Base-by-base conservation (phyloP, 176 grass and related monocot species). In the Musa troglodytarum region DNA sequence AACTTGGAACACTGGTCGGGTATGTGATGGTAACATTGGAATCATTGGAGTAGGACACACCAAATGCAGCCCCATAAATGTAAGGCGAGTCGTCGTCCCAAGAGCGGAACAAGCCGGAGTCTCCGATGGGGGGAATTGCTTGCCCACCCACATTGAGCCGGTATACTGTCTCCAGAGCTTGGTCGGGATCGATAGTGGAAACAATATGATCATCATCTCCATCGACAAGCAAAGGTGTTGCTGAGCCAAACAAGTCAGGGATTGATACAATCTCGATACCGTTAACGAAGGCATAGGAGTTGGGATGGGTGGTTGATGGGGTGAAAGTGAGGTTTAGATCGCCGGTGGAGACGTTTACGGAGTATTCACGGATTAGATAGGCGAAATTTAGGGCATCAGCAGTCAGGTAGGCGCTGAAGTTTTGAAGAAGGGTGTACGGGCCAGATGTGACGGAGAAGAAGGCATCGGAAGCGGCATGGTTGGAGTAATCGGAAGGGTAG, bases 211-310 rank as follows among this genome's bases (percentile, higher is more conserved):
- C 3, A 16, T 21, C 11, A n/a, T 16, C 81, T 6, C 78, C 87
- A 66, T 54, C 54, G 28, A 54, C 76, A 15, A 76, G 0, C 8
- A n/a, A 63, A 20, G 82, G 79, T 0, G 4, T 64, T 12, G 82
- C 23, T 54, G 8, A 2, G 10, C 43, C 77, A 43, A 92, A 92
- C 26, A 92, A 72, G 79, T 92, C 89, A 12, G 80, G 84, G 0
- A 78, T 87, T 10, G 78, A 69, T 1, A 89, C 75, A 6, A 88
- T 1, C 83, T 88, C 86, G 71, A 88, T 88, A 66, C 82, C 86
- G 75, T 85, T 85, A n/a, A 88, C 53, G 25, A 96, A 92, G 49
- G 92, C 92, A 1, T 87, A 92, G 34, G 80, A 75, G 16, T 84
- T 84, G 3, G 29, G 52, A 11, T 78, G 73, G 10, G 78, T 49